A percentile compares a stretch with the other conserved stretches of the same genome.
phyloP scores from a whole-genome alignment of 2,329 filamentous ascomycete species.

The Xylogone sp. region DNA sequence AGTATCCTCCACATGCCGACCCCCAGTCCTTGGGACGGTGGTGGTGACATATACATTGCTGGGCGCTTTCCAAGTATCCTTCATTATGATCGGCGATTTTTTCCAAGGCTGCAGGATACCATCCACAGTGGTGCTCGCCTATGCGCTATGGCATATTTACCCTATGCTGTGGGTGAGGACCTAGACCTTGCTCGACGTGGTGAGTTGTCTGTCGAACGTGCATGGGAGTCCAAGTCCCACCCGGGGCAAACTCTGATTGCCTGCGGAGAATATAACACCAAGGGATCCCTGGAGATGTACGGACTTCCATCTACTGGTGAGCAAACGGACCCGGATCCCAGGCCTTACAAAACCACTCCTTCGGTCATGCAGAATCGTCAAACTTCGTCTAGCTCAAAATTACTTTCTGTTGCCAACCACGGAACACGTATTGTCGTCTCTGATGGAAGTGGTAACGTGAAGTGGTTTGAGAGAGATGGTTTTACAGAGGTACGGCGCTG shows the following conservation, averaged over 20 bases:
- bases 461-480: constrained; percentile 89
- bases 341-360: constrained; percentile 35
- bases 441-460: constrained; percentile 78
- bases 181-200: constrained; percentile 54
- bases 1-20: constrained; percentile 75
- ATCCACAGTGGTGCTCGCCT: constrained; percentile 82
- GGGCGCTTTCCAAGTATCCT: constrained; percentile 86
- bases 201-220: constrained; percentile 50
- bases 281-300: constrained; percentile 88
- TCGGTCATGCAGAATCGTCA: constrained; percentile 73
- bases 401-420: constrained; percentile 77
- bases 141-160: constrained; percentile 67
- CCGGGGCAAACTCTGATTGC: constrained; percentile 68
- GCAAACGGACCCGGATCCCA: constrained; percentile 23
- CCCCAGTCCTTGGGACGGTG: constrained; percentile 35
- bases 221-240: constrained; percentile 48
- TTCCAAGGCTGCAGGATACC: constrained; percentile 71
- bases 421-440: constrained; percentile 79
- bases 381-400: constrained; percentile 73
- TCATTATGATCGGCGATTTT: constrained; percentile 83
- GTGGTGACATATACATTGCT: constrained; percentile 81
- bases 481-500: constrained; percentile 53
- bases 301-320: constrained; percentile 41
- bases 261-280: constrained; percentile 86
- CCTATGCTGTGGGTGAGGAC: constrained; percentile 60